Base-by-base conservation (phyloP, 257 asterid species). In the Ehretia macrophylla region DNA sequence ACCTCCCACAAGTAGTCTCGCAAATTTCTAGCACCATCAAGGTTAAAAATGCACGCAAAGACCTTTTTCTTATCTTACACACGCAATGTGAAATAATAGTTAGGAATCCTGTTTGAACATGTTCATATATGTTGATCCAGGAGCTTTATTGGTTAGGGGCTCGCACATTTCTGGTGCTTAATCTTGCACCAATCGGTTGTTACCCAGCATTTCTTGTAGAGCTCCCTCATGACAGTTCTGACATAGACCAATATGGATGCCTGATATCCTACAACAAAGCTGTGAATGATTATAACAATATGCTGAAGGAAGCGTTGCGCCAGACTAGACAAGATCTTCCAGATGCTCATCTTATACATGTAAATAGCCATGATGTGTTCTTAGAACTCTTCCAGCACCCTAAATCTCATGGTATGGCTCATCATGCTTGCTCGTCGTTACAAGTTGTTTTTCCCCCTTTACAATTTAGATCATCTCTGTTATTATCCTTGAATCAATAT, bases 361-460 rank as follows among this genome's bases (percentile, higher is more conserved):
- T 68, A 46, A 90, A 86, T 64, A 64, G 73, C 35, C 75, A 80
- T 60, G 63, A 84, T 51, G 82, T 77, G 11, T 69, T 88, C 72
- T 68, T 85, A n/a, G 77, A 83, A 12, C 85, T 88, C 5, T 88
- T 78, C 77, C 87, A 70, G 38, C 80, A 82, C 53, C 97, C 95
- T 42, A 54, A 76, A 12, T 80, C 83, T 59, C 79, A 82, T 67
- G 91, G 88, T 85, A 77, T 17, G 35, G 35, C 35, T 27, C 3
- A 27, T 3, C 35, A 27, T 27, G 35, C 35, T 27, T 27, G 6
- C 4, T 1, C 3, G 35, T 6, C 35, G 6, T 27, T 27, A 27
- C 35, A 27, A 27, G 35, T 27, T 27, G 3, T 3, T 27, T 27
- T 27, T 27, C 6, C 3, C 6, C 4, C 4, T 27, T 27, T 27